Percentiles rank a stretch among this genome's conserved stretches.
phyloP scores from a whole-genome alignment of 2,329 filamentous ascomycete genomes.

The Fusarium sp. region DNA sequence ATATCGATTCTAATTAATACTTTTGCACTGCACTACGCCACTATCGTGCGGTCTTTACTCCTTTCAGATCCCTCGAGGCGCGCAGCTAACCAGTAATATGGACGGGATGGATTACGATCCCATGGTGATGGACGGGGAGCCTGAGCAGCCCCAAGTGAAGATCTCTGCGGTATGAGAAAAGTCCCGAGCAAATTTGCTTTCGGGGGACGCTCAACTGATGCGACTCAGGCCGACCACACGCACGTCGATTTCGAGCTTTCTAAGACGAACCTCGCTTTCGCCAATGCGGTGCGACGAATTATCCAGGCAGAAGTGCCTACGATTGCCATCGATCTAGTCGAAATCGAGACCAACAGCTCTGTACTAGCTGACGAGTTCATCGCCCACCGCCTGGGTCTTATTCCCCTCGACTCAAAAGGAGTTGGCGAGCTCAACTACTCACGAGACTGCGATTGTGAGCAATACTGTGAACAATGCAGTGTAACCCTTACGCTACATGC shows the following conservation, averaged over 20 bases:
- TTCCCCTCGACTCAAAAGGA: slow-evolving; percentile 86
- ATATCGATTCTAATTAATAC: neutral
- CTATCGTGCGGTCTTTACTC: slow-evolving; percentile 8
- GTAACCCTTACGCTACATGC: slow-evolving; percentile 87
- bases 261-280: slow-evolving; percentile 89
- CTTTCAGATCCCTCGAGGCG: slow-evolving; percentile 9
- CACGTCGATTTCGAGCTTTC: slow-evolving; percentile 92
- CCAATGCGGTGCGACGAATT: slow-evolving; percentile 89
- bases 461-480: slow-evolving; percentile 92
- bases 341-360: slow-evolving; percentile 93
- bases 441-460: slow-evolving; percentile 95
- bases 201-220: slow-evolving; percentile 28
- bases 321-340: slow-evolving; percentile 92
- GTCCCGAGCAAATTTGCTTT: slow-evolving; percentile 4
- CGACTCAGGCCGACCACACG: slow-evolving; percentile 75
- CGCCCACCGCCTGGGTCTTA: slow-evolving; percentile 88
- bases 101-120: slow-evolving; percentile 69
- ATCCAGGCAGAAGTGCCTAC: slow-evolving; percentile 96
- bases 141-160: slow-evolving; percentile 67
- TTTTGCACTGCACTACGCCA: slow-evolving; percentile 1
- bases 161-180: slow-evolving; percentile 65
- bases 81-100: slow-evolving; percentile 46
- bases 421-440: slow-evolving; percentile 86
- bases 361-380: slow-evolving; percentile 97
- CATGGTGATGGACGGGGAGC: slow-evolving; percentile 69